Evolutionary conservation across 306 rosid species (phyloP), one percentile per base, ranked within the genome.

Genomic region (Rosa chinensis): DNA sequence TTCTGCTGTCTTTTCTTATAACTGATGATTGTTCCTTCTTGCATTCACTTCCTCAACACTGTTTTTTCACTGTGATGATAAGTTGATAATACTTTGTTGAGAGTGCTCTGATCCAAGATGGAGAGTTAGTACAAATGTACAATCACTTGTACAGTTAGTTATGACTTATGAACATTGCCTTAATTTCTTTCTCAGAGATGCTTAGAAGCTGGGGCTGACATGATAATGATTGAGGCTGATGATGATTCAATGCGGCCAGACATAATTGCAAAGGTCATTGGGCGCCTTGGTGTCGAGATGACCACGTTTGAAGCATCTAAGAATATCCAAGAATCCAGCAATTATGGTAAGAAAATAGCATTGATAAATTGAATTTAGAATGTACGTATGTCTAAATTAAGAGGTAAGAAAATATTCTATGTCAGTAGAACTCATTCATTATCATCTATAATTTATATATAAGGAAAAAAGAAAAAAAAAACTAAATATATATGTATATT

Each of bases 151-250:
- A 8, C 61, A 32, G 35, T 32, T 32, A 32, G 35, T 32, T 32
- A 32, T 32, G 3, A 32, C 35, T 1, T 32, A 32, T 32, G 35
- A 32, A 32, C 35, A 32, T 32, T 66, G 69, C 50, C 28, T 69
- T 3, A 4, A 63, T 63, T 64, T 42, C 76, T 35, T 78, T 77
- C 99, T 12, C 98, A 91, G 91, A 89, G 98, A 82, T 95, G 99
- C 82, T 84, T 95, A 77, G 97, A 95, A 84, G 98, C 93, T 9
- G 99, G 98, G 75, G 99, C 99, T n/a, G 98, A 90, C 87, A 90
- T 88, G 93, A 90, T 92, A 84, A 83, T 90, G 97, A 90, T 90
- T 3, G 98, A 90, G 64, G 97, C 96, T 23, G 97, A 88, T 72
- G 93, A 88, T 89, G 96, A 87, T 66, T 70, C 89, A 42, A 86